A percentile compares a stretch with the other conserved stretches of the same genome.
These are phyloP conservation scores for Kodamaea plutei DNA, from an alignment of 1,139 yeast genomes.

Conservation along the genomic window DNA sequence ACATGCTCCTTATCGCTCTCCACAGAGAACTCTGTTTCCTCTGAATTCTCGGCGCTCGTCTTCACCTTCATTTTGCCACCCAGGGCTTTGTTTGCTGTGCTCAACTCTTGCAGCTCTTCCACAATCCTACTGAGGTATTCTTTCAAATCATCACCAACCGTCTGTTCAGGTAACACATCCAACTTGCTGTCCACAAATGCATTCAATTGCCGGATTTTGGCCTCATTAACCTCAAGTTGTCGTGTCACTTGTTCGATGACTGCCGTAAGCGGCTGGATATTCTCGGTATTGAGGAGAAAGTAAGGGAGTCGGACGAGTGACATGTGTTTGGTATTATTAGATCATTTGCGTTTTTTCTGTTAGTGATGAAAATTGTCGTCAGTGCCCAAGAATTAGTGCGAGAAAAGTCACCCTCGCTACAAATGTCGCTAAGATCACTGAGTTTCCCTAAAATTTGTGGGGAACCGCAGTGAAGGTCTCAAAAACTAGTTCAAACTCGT, in stretches of 20 bases:
- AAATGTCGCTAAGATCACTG: too few relatives aligned
- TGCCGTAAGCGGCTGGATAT: constrained; percentile 28
- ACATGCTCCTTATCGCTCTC: not conserved
- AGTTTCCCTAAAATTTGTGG: too few relatives aligned
- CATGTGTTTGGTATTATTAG: too few relatives aligned
- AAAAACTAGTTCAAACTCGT: too few relatives aligned
- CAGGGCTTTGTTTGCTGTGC: not conserved
- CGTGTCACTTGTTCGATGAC: constrained; percentile 21
- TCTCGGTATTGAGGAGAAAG: constrained; percentile 37
- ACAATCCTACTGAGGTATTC: constrained; percentile 1
- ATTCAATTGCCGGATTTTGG: constrained; percentile 20
- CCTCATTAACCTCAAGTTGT: constrained; percentile 24
- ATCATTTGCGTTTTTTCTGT: too few relatives aligned
- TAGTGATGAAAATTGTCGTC: too few relatives aligned
- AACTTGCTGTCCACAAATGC: constrained; percentile 22
- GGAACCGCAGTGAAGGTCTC: too few relatives aligned
- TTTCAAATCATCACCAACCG: constrained; percentile 1
- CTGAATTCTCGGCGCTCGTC: not conserved
- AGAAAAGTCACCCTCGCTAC: too few relatives aligned
- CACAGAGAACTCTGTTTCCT: constrained; percentile 1
- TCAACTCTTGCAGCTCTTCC: not conserved
- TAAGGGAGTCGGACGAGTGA: constrained; percentile 9
- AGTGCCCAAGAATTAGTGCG: too few relatives aligned
- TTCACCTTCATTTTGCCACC: constrained; percentile 1
- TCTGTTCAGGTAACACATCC: constrained; percentile 18